Conservation (phyloP, 805 yeast genomes). For the Saccharomycopsis sp. region DNA sequence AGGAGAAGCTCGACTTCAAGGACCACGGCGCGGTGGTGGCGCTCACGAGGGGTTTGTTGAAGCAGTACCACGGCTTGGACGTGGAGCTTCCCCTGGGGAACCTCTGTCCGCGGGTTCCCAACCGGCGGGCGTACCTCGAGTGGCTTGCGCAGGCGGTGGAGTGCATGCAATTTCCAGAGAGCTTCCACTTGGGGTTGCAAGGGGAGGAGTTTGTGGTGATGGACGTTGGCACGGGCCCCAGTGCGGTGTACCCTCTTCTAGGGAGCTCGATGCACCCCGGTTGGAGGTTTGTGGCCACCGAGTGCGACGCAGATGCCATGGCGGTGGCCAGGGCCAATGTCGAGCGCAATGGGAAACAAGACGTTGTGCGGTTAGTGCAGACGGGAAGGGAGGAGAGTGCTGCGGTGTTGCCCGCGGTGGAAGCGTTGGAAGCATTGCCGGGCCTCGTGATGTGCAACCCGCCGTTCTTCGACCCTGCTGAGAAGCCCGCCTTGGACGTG, state of each 20-base stretch:
- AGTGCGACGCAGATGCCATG: conserved; percentile 30
- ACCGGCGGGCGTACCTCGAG: conserved; percentile 12
- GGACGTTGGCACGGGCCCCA: conserved; percentile 40
- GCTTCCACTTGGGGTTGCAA: no score
- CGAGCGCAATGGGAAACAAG: background rate
- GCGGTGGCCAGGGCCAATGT: conserved; percentile 27
- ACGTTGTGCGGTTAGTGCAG: conserved; percentile 7
- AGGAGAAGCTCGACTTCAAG: background rate
- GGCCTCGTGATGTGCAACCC: conserved; percentile 35
- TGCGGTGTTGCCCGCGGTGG: background rate
- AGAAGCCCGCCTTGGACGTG: conserved; percentile 14
- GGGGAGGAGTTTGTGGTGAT: conserved; percentile 31
- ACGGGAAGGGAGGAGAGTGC: conserved; percentile 5
- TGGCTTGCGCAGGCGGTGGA: conserved; percentile 10
- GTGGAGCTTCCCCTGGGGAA: conserved; percentile 5
- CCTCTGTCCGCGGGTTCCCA: conserved; percentile 20
- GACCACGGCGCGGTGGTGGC: background rate
- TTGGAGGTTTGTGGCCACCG: conserved; percentile 32
- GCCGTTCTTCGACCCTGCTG: conserved; percentile 34
- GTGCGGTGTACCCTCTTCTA: conserved; percentile 36
- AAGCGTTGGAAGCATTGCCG: background rate
- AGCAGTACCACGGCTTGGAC: conserved; percentile 10
- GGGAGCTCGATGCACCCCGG: conserved; percentile 24
- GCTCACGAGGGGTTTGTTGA: conserved; percentile 10
- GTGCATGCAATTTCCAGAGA: background rate